Evolutionary conservation across 352 stramenopile species (phyloP), one percentile per base, ranked within the genome.

Genomic region (Globisporangium camurandrum): DNA sequence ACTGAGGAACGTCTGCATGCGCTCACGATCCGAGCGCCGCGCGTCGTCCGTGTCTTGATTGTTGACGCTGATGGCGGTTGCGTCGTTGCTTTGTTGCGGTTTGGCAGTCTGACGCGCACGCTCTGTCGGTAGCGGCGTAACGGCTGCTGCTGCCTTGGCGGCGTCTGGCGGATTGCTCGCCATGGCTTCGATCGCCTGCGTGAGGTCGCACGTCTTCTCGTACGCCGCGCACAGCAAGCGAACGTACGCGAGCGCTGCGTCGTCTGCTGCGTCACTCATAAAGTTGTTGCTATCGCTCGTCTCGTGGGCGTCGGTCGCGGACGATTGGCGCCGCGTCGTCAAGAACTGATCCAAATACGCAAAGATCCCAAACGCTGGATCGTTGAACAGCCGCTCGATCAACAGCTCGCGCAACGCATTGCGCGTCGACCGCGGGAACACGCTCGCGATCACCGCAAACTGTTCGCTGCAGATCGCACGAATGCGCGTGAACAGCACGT

Each of bases 301-400:
- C 7, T 9, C 41, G 11, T 26, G 42, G 4, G 22, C 20, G 8
- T n/a, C n/a, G n/a, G 48, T 50, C 2, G 58, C 51, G 19, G 59
- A 55, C 24, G 59, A 57, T 17, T 61, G 58, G 33, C 45, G 52
- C 41, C 56, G 59, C 6, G 54, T 59, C n/a, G 48, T 84, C n/a
- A 92, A 48, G 23, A 89, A 68, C 28, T 81, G 67, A 30, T 92
- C 81, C 20, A 92, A 49, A 40, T 82, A 86, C 7, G 75, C 87
- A 41, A 86, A 72, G 46, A 92, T 74, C 0, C 81, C 81, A 10
- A 90, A 92, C 2, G 70, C 81, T 28, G 81, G 81, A 42, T 92
- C 81, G 28, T 88, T 86, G 40, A 85, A 90, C 20, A 92, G 49
- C 2, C 81, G 56, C 46, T 88, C 78, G 16, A 92, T 48, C 10